These are phyloP conservation scores for Suhomyces sp. DNA, from an alignment of 805 yeast genomes.

Conservation along the genomic window DNA sequence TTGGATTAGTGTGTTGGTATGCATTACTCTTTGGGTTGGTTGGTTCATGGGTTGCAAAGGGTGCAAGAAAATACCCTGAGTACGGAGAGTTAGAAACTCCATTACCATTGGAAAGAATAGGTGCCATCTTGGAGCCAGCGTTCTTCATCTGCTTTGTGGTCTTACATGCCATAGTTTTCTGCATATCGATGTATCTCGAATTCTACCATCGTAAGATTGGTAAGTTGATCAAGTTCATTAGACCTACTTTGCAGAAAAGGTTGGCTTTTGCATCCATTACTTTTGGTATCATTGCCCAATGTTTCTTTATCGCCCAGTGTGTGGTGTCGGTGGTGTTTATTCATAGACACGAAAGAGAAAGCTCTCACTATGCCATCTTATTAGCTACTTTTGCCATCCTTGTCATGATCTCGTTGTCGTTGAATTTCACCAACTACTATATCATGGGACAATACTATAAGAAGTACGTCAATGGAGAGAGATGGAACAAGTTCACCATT, in stretches of 20 bases:
- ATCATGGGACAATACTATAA: constrained; percentile 30
- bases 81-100: constrained; percentile 22
- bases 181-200: constrained; percentile 24
- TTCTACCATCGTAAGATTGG: constrained; percentile 29
- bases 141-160: constrained; percentile 21
- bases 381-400: constrained; percentile 26
- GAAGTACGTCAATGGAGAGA: constrained; percentile 28
- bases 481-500: constrained; percentile 29
- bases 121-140: constrained; percentile 22
- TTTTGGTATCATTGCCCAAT: constrained; percentile 23
- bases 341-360: constrained; percentile 12
- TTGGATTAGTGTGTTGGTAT: constrained; percentile 27
- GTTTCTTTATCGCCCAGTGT: constrained; percentile 21
- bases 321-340: constrained; percentile 18
- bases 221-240: constrained; percentile 27
- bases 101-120: constrained; percentile 26
- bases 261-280: constrained; percentile 24
- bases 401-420: constrained; percentile 23
- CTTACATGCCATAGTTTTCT: constrained; percentile 23
- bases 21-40: constrained; percentile 19
- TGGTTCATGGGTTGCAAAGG: constrained; percentile 22
- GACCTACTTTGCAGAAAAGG: constrained; percentile 22
- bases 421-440: constrained; percentile 28
- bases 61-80: constrained; percentile 20
- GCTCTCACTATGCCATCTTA: constrained; percentile 23